These are phyloP conservation scores for Cladophialophora bantiana DNA, from an alignment of 2,329 filamentous ascomycete genomes.

Conservation along the genomic window DNA sequence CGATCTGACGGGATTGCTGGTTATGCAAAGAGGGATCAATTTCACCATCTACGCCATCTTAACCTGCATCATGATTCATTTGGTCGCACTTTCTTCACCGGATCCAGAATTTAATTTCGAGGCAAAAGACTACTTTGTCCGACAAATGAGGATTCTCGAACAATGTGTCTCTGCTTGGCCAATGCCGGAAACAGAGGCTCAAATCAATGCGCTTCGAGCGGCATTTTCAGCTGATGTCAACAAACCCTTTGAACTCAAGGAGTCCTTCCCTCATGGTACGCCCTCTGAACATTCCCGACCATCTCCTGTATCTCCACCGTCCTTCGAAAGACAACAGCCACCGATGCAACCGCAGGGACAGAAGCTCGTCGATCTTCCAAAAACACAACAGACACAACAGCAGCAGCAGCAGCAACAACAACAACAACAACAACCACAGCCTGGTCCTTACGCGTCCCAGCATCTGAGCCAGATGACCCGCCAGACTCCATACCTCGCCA, in stretches of 20 bases:
- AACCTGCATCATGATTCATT: slow-evolving; percentile 89
- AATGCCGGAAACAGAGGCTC: slow-evolving; percentile 86
- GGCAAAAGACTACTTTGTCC: slow-evolving; percentile 85
- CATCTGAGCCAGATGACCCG: slow-evolving; percentile 31
- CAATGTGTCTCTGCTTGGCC: slow-evolving; percentile 82
- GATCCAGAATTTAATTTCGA: slow-evolving; percentile 86
- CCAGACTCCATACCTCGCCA: slow-evolving; percentile 46
- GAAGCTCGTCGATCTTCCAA: slow-evolving; percentile 37
- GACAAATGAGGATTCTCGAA: slow-evolving; percentile 93
- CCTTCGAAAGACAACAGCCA: slow-evolving; percentile 51
- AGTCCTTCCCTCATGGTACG: slow-evolving; percentile 85
- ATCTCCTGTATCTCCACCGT: slow-evolving; percentile 58
- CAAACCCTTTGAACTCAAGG: slow-evolving; percentile 87
- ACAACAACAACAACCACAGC: slow-evolving; percentile 22
- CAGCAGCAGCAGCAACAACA: slow-evolving; percentile 23
- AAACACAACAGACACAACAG: slow-evolving; percentile 19
- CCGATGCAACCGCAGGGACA: slow-evolving; percentile 59
- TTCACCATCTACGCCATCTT: slow-evolving; percentile 93
- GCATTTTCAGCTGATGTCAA: slow-evolving; percentile 87
- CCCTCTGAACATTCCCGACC: slow-evolving; percentile 69
- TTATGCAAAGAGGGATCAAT: slow-evolving; percentile 92
- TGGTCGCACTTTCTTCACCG: slow-evolving; percentile 91
- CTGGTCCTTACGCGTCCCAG: slow-evolving; percentile 24
- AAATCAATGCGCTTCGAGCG: slow-evolving; percentile 86
- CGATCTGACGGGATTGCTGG: slow-evolving; percentile 80